Evolutionary conservation across 768 basidiomycete species (phyloP), one percentile per base, ranked within the genome.

Genomic region (Tylopilus sp.): DNA sequence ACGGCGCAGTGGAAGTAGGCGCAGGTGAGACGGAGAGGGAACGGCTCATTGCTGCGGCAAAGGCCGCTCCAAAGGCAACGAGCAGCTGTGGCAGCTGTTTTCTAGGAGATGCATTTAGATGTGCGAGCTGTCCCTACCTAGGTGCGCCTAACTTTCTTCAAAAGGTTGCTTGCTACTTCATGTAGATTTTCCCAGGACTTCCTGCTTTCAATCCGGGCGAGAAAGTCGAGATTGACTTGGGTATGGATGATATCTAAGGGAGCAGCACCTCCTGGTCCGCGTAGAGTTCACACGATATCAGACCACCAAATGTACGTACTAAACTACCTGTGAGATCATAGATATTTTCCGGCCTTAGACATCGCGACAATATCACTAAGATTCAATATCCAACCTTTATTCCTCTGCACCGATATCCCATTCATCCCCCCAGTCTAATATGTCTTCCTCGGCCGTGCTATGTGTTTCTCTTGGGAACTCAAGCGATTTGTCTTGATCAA

Each of bases 121-220:
- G 97, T 72, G 87, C 87, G 22, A 84, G 92, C 48, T 99, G 97
- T 70, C 97, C 97, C 26, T 99, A 98, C 72, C 77, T 92, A 41
- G 96, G 96, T 98, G 60, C 55, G 90, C 82, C 17, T n/a, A 34
- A 31, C 45, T 16, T 40, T 28, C 31, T 37, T 47, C 52, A 49
- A 21, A 16, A 16, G 25, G 54, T 26, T 55, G 34, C 55, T 56
- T 22, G 55, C 44, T 19, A 37, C 50, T 52, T 59, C 48, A 58
- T 25, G 29, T 43, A 55, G 33, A 28, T 36, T n/a, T 13, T 28
- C 38, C n/a, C 62, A 98, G 96, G 97, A 61, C 80, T 98, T 26
- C 97, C 97, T 42, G 92, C 96, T 13, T 98, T 99, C 77, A 90
- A 96, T 71, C 96, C 97, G 3, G 97, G 97, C 51, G 93, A 98